Evolutionary conservation across 176 grass and related monocot species (phyloP).

Genomic region (sorghum (Sorghum bicolor)): Sorghum_bicolor_NCBIv3 NC_012870.2:1719001-1719500

Average conservation of each 20-base stretch:
- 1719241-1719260: neutral
- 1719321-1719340: neutral
- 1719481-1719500: constrained; percentile 42
- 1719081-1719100: neutral
- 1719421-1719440: constrained; percentile 79
- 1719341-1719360: neutral
- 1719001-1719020: neutral
- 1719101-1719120: neutral
- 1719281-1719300: neutral
- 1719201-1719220: neutral
- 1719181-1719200: neutral
- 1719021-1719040: neutral
- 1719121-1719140: neutral
- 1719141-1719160: neutral
- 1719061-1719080: neutral
- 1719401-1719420: constrained; percentile 30
- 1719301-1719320: neutral
- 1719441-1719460: constrained; percentile 56
- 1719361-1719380: neutral
- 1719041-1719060: neutral
- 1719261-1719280: neutral
- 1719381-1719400: neutral
- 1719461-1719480: constrained; percentile 75
- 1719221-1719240: neutral
- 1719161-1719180: neutral